Conservation (phyloP, 495 filamentous ascomycete genomes). For the Thozetella sp. region DNA sequence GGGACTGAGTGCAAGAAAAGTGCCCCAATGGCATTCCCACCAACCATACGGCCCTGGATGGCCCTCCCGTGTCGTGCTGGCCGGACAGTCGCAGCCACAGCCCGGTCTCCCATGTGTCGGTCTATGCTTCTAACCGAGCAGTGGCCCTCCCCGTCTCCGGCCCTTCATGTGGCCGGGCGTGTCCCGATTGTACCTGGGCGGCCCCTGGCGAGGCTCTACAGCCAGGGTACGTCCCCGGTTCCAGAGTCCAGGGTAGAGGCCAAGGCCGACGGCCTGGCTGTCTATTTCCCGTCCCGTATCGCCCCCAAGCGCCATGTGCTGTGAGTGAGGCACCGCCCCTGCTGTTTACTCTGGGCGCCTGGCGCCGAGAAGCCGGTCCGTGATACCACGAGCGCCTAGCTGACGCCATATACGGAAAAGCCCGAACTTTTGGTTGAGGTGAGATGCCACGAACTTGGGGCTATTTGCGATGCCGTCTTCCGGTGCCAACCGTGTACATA, state of each 20-base stretch:
- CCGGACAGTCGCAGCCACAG: no score
- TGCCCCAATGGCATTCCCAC: no score
- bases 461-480: neutral
- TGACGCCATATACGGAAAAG: slow-evolving; percentile 8
- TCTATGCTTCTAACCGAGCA: no score
- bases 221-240: neutral
- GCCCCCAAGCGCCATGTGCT: neutral
- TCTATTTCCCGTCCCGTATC: neutral
- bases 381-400: no score
- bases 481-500: slow-evolving; percentile 22
- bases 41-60: no score
- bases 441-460: slow-evolving; percentile 8
- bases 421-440: slow-evolving; percentile 39
- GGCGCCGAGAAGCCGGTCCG: neutral
- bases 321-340: neutral
- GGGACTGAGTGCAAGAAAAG: no score
- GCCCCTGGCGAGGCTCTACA: no score
- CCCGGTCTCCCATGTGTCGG: no score
- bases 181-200: no score
- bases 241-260: neutral
- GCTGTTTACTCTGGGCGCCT: neutral
- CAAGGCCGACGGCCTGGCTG: slow-evolving; percentile 2
- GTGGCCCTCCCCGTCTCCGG: no score
- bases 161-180: no score
- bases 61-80: no score